A percentile compares a stretch with the other conserved stretches of the same genome.
Evolutionary conservation across 2,329 filamentous ascomycete genomes (phyloP).

Genomic region (Cadophora malorum): DNA sequence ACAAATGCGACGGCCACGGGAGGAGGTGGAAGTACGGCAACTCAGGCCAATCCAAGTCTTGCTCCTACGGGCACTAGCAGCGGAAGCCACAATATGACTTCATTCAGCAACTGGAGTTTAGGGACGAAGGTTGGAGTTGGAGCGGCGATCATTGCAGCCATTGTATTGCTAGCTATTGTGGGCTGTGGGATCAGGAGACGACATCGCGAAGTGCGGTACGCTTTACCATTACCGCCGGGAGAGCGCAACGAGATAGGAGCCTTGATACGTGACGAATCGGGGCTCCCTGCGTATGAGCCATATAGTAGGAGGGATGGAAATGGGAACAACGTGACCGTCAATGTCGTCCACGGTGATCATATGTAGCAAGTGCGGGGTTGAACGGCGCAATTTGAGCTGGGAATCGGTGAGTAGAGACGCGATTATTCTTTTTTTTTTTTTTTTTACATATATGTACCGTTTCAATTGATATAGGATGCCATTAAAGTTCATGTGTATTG

Average conservation of each 20-base stretch:
- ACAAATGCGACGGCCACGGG: slow-evolving; percentile 18
- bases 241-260: slow-evolving; percentile 23
- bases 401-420: neutral
- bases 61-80: neutral
- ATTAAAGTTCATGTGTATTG: too few species aligned
- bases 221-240: neutral
- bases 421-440: too few species aligned
- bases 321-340: slow-evolving; percentile 27
- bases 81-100: neutral
- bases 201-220: neutral
- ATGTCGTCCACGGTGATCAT: slow-evolving; percentile 30
- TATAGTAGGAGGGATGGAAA: slow-evolving; percentile 16
- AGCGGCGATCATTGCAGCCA: slow-evolving; percentile 2
- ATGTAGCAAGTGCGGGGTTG: neutral
- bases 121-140: slow-evolving; percentile 22
- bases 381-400: neutral
- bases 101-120: slow-evolving; percentile 17
- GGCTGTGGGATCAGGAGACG: neutral
- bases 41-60: slow-evolving; percentile 20
- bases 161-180: slow-evolving; percentile 8
- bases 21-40: neutral
- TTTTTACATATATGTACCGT: too few species aligned
- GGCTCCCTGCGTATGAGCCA: slow-evolving; percentile 21
- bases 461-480: too few species aligned
- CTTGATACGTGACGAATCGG: neutral